Conservation (phyloP, 768 basidiomycete species). For the Suillus plorans region DNA sequence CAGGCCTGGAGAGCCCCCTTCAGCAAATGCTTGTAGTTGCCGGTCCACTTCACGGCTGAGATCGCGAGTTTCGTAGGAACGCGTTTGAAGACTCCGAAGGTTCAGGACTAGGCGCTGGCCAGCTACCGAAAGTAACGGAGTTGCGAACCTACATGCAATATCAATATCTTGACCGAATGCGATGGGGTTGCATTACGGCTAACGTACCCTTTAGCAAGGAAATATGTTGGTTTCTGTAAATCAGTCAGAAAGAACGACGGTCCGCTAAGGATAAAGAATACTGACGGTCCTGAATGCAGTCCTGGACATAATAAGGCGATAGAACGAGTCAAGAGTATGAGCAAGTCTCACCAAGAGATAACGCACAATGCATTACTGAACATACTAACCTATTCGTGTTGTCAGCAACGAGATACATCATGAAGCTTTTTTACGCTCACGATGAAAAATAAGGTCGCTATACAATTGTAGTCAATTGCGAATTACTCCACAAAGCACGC, state of each 20-base stretch:
- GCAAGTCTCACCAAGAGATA: slow-evolving; percentile 13
- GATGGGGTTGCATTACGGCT: not conserved
- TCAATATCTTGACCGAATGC: not conserved
- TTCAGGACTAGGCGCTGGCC: slow-evolving; percentile 23
- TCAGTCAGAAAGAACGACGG: not conserved
- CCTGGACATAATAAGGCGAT: slow-evolving; percentile 7
- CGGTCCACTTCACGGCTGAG: slow-evolving; percentile 20
- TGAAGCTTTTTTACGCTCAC: not conserved
- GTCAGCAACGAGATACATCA: not conserved
- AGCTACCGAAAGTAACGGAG: slow-evolving; percentile 11
- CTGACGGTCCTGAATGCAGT: slow-evolving; percentile 8
- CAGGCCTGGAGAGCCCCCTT: not conserved
- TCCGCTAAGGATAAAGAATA: not conserved
- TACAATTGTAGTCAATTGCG: not conserved
- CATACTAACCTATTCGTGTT: not conserved
- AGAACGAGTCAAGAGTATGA: not conserved
- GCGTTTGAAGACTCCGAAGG: slow-evolving; percentile 11
- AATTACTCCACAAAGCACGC: not conserved
- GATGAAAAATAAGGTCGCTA: slow-evolving; percentile 10
- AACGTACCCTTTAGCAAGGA: slow-evolving; percentile 11
- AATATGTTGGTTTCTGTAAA: slow-evolving; percentile 14
- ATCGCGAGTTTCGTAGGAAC: not conserved
- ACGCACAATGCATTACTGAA: slow-evolving; percentile 11
- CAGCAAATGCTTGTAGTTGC: slow-evolving; percentile 14
- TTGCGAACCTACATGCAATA: slow-evolving; percentile 13